Evolutionary conservation across 78 protist genomes (phyloP).

Genomic region (Dictyostelium purpureum): DNA sequence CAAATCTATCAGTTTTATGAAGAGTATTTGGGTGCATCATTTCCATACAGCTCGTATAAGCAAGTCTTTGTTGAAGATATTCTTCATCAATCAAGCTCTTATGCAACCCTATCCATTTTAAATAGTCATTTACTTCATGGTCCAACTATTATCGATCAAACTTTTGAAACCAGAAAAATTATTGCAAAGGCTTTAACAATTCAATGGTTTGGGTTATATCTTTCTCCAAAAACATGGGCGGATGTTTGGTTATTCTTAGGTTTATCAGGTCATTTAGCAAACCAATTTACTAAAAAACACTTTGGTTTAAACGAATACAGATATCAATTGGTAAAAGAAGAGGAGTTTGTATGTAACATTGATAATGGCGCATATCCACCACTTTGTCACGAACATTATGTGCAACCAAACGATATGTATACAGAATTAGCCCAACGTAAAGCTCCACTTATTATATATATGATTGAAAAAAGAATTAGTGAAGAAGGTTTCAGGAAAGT

Average conservation of each 20-base stretch:
- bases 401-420: conserved; percentile 36
- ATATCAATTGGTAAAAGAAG: conserved; percentile 20
- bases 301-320: conserved; percentile 74
- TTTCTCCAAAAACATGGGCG: conserved; percentile 42
- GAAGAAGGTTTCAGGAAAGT: conserved; percentile 74
- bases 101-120: conserved; percentile 40
- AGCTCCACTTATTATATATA: conserved; percentile 62
- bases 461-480: conserved; percentile 66
- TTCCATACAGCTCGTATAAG: conserved; percentile 62
- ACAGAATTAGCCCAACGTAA: conserved; percentile 26
- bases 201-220: conserved; percentile 59
- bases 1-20: conserved; percentile 61
- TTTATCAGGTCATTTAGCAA: conserved; percentile 28
- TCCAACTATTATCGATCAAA: conserved; percentile 59
- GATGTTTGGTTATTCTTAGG: conserved; percentile 57
- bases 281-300: conserved; percentile 42
- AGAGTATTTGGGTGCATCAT: conserved; percentile 68
- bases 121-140: conserved; percentile 63
- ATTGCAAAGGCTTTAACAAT: conserved; percentile 10
- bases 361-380: conserved; percentile 70
- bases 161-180: conserved; percentile 45
- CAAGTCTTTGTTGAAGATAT: conserved; percentile 78
- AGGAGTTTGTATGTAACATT: conserved; percentile 25
- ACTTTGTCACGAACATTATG: conserved; percentile 16
- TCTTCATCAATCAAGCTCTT: not conserved